A percentile compares a stretch with the other conserved stretches of the same genome.
Conservation (phyloP, 2,329 filamentous ascomycete genomes). For the Alternaria novae-zelandiae region DNA sequence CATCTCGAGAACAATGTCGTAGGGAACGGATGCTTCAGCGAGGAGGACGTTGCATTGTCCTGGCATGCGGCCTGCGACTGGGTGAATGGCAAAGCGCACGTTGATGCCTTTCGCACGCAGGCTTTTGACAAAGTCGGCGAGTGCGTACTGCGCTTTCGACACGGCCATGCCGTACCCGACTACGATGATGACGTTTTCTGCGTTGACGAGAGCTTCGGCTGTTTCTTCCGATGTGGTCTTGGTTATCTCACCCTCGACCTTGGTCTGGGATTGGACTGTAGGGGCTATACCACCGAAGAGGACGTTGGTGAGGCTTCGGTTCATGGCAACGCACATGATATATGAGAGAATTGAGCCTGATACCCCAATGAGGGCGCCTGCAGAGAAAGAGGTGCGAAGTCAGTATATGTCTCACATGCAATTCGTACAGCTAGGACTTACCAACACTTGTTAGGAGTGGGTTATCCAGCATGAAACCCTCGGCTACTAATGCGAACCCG, state of each 20-base stretch:
- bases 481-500: constrained; percentile 86
- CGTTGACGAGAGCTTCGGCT: constrained; percentile 74
- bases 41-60: constrained; percentile 92
- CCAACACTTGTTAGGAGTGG: constrained; percentile 73
- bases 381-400: constrained; percentile 49
- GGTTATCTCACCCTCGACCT: constrained; percentile 80
- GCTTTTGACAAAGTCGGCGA: constrained; percentile 78
- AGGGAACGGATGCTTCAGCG: constrained; percentile 85
- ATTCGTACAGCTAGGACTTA: not conserved
- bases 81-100: constrained; percentile 89
- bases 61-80: constrained; percentile 89
- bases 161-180: constrained; percentile 96
- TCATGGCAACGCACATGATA: constrained; percentile 81
- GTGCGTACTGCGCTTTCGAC: constrained; percentile 89
- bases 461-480: constrained; percentile 92
- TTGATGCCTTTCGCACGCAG: constrained; percentile 78
- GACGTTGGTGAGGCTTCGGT: constrained; percentile 85
- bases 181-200: constrained; percentile 86
- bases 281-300: constrained; percentile 82
- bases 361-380: constrained; percentile 79
- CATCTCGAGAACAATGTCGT: constrained; percentile 94
- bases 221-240: constrained; percentile 82
- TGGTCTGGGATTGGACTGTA: constrained; percentile 67
- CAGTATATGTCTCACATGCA: not conserved
- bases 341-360: constrained; percentile 83